Conservation (phyloP, 371 early-diverging fungal species). For the Mucor lusitanicus region DNA sequence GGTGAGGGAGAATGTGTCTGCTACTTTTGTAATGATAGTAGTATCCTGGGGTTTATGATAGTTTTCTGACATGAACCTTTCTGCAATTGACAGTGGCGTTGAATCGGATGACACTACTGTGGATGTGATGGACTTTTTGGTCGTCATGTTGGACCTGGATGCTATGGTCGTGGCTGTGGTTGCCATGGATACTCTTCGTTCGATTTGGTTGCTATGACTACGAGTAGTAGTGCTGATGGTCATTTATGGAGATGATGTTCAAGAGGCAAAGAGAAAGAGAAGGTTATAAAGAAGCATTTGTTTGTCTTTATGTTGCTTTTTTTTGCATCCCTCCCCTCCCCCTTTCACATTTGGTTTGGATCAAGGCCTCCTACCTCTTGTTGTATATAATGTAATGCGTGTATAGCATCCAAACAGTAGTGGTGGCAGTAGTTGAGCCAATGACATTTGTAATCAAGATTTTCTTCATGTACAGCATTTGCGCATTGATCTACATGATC, state of each 20-base stretch:
- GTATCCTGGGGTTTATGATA: neutral
- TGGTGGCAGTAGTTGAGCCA: neutral
- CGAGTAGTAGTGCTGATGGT: neutral
- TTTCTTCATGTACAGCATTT: neutral
- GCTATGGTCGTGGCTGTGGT: neutral
- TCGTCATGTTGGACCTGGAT: neutral
- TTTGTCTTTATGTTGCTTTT: neutral
- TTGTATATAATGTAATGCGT: neutral
- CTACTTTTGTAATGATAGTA: neutral
- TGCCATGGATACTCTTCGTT: neutral
- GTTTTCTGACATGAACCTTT: slow-evolving; percentile 12
- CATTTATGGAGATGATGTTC: too few species aligned
- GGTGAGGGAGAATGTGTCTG: too few species aligned
- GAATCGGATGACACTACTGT: neutral
- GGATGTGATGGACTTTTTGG: neutral
- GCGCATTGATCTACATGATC: neutral
- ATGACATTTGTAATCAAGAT: neutral
- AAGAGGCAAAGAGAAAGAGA: neutral
- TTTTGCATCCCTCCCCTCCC: neutral
- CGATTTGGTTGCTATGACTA: neutral
- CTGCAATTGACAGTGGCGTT: slow-evolving; percentile 12
- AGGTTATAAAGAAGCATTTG: neutral
- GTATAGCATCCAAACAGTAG: neutral
- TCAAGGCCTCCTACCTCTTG: neutral
- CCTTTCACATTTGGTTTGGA: neutral